Percentiles rank a stretch among this genome's conserved stretches.
Evolutionary conservation across 176 grass and related monocot species (phyloP).

Genomic region (Oryza australiensis): DNA sequence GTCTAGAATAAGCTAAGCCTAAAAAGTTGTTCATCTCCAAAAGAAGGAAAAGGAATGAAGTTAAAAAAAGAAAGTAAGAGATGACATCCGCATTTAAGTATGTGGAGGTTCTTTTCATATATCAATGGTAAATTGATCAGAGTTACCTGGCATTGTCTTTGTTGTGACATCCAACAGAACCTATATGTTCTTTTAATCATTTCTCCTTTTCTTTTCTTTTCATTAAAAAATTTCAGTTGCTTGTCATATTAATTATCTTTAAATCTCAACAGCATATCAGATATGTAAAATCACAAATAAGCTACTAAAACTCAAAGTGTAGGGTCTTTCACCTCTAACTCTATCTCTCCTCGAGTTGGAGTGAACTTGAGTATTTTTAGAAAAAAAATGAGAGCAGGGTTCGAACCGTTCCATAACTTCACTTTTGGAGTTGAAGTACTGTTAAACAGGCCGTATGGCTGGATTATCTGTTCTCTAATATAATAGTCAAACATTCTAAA

Average conservation of each 20-base stretch:
- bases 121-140: not conserved
- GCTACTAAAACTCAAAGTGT: not conserved
- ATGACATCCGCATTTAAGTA: not conserved
- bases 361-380: too few relatives aligned
- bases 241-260: not conserved
- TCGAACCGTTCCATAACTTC: too few relatives aligned
- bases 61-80: not conserved
- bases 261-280: not conserved
- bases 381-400: too few relatives aligned
- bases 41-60: constrained; percentile 4
- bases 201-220: not conserved
- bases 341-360: too few relatives aligned
- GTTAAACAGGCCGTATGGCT: too few relatives aligned
- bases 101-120: not conserved
- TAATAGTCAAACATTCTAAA: too few relatives aligned
- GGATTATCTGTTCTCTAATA: too few relatives aligned
- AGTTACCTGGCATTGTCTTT: not conserved
- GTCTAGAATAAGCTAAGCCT: constrained; percentile 25
- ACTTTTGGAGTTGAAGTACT: too few relatives aligned
- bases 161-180: not conserved
- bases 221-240: not conserved
- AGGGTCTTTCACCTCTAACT: too few relatives aligned
- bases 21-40: not conserved
- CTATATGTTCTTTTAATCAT: not conserved
- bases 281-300: not conserved